Conservation (phyloP, 352 stramenopile species). For the Peronosclerospora sorghi region DNA sequence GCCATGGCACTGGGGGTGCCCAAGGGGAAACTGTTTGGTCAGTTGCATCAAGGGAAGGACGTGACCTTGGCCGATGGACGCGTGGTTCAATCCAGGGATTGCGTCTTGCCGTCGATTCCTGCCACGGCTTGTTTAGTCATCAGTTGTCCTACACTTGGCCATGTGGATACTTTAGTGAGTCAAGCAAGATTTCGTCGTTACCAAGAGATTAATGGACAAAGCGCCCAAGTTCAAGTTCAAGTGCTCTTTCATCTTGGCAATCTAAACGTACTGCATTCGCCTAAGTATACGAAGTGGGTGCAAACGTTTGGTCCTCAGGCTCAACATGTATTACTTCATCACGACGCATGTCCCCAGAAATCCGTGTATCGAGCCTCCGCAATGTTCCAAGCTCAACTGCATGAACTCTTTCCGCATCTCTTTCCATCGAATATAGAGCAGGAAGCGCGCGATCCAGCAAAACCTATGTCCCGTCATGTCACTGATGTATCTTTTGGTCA, state of each 20-base stretch:
- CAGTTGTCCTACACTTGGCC: conserved; percentile 47
- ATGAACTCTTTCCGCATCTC: conserved; percentile 43
- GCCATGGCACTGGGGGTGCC: conserved; percentile 58
- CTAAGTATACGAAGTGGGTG: conserved; percentile 53
- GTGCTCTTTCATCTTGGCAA: conserved; percentile 53
- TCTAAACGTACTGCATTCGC: conserved; percentile 33
- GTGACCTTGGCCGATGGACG: conserved; percentile 54
- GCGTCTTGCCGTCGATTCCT: conserved; percentile 53
- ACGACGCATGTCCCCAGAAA: conserved; percentile 41
- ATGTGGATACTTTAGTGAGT: conserved; percentile 45
- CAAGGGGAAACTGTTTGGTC: conserved; percentile 65
- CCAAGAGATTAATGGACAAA: conserved; percentile 8
- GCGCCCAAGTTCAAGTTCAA: conserved; percentile 32
- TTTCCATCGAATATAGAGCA: conserved; percentile 46
- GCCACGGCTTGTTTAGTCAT: conserved; percentile 38
- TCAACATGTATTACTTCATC: conserved; percentile 48
- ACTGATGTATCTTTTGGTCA: conserved; percentile 6
- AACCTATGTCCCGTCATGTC: conserved; percentile 24
- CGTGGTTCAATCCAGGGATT: conserved; percentile 55
- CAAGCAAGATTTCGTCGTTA: conserved; percentile 35
- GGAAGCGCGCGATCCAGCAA: conserved; percentile 29
- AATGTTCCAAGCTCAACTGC: conserved; percentile 57
- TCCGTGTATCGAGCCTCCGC: conserved; percentile 65
- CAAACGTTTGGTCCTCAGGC: conserved; percentile 39
- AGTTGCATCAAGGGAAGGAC: conserved; percentile 70